Percentiles rank a stretch among this genome's conserved stretches.
Evolutionary conservation across 352 stramenopile species (phyloP).

Genomic region (Phytopythium vexans): DNA sequence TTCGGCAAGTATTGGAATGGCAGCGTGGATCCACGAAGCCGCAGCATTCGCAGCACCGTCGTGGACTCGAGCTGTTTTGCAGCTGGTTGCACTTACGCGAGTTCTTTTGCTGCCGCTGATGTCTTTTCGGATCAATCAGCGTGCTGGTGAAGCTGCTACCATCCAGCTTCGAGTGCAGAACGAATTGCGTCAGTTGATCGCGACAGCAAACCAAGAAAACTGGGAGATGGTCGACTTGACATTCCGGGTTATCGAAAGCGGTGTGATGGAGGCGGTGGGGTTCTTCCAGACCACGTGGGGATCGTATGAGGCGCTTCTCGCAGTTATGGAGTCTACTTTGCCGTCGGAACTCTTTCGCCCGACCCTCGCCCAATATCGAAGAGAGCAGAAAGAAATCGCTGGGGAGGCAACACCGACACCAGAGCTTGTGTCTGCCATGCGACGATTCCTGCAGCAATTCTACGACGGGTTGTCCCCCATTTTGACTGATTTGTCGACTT

Average conservation of each 20-base stretch:
- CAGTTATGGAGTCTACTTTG: slow-evolving; percentile 25
- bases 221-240: slow-evolving; percentile 3
- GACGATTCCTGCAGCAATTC: slow-evolving; percentile 26
- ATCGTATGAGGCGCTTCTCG: slow-evolving; percentile 15
- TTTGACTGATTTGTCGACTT: slow-evolving; percentile 11
- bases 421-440: slow-evolving; percentile 8
- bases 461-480: slow-evolving; percentile 19
- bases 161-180: not conserved
- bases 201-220: not conserved
- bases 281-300: slow-evolving; percentile 24
- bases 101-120: slow-evolving; percentile 23
- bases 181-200: not conserved
- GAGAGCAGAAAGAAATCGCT: too few species aligned
- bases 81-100: slow-evolving; percentile 31
- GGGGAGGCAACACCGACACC: too few species aligned
- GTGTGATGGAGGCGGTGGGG: slow-evolving; percentile 24
- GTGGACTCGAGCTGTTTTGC: slow-evolving; percentile 19
- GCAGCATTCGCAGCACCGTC: not conserved
- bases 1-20: slow-evolving; percentile 21
- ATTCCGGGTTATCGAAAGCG: slow-evolving; percentile 12
- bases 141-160: not conserved
- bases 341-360: slow-evolving; percentile 21
- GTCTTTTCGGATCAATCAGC: slow-evolving; percentile 9
- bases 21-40: slow-evolving; percentile 12
- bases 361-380: slow-evolving; percentile 2